phyloP scores from a whole-genome alignment of 2,329 filamentous ascomycete genomes.

The Aspergillus nomiae region DNA sequence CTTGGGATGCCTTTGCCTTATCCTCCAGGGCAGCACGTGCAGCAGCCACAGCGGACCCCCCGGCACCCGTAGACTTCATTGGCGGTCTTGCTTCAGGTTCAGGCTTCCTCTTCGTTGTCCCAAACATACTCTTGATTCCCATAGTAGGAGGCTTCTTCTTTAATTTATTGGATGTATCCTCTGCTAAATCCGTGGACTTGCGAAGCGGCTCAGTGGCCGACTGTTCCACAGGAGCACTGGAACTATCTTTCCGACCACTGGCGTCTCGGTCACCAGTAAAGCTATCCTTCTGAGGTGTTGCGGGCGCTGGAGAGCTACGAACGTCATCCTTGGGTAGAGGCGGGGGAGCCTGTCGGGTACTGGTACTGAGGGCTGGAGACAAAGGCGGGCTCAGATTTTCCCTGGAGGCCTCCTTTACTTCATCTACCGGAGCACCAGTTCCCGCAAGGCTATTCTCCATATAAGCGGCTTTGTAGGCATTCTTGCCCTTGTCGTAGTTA shows the following conservation, averaged over 20 bases:
- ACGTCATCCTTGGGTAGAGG: constrained; percentile 35
- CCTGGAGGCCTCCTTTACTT: constrained; percentile 38
- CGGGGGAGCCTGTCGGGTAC: constrained; percentile 32
- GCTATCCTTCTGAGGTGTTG: constrained; percentile 26
- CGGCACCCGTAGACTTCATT: constrained; percentile 36
- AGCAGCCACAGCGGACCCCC: constrained; percentile 43
- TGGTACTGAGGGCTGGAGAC: constrained; percentile 26
- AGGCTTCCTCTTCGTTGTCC: constrained; percentile 43
- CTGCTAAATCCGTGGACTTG: constrained; percentile 32
- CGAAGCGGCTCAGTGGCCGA: constrained; percentile 32
- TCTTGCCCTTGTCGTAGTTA: constrained; percentile 94
- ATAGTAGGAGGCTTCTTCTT: constrained; percentile 46
- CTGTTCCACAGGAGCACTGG: constrained; percentile 23
- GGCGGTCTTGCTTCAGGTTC: constrained; percentile 27
- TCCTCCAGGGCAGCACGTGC: constrained; percentile 46
- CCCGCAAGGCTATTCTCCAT: constrained; percentile 73
- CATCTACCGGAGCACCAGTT: constrained; percentile 59
- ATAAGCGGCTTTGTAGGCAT: constrained; percentile 82
- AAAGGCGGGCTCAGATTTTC: constrained; percentile 34
- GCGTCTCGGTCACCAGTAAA: constrained; percentile 17
- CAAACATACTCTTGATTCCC: constrained; percentile 49
- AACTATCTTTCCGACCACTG: constrained; percentile 16
- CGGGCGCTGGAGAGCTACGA: constrained; percentile 28
- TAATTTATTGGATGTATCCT: constrained; percentile 44
- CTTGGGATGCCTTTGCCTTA: constrained; percentile 37